Evolutionary conservation across 2,329 filamentous ascomycete species (phyloP), one percentile per base, ranked within the genome.

Genomic region (Stagonosporopsis tanaceti): DNA sequence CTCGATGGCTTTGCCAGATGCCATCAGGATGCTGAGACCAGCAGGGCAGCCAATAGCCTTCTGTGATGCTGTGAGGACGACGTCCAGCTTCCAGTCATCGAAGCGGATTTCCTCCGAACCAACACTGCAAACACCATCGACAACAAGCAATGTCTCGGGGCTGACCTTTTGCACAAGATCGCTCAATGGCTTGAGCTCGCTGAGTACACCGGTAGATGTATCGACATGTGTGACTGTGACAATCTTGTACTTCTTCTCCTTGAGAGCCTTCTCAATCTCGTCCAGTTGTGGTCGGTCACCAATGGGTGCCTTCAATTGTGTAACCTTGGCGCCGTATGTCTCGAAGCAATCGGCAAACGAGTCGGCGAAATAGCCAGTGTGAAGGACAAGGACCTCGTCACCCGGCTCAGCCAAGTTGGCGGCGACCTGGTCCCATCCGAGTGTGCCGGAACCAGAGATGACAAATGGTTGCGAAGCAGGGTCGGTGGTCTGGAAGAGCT

Each of bases 1-100:
- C 71, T 95, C 84, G 67, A 99, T 91, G 40, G 95, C 94, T 63
- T 91, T 88, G 59, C 90, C 92, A 71, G 93, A 97, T 71, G 91
- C 92, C 89, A 97, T 96, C 65, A 95, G 87, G 73, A 99, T 97
- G 69, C 90, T 96, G 62, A 99, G 84, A 65, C 95, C 95, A 30
- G 95, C 95, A 3, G 95, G 95, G 77, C 91, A 94, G 55, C 95
- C 95, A 70, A 99, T 97, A 65, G 92, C 95, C 84, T 99, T 99
- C 76, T 99, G 95, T 61, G 91, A 93, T 59, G 95, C 95, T 2
- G 95, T 99, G 57, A 99, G 83, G 40, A 97, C 94, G 66, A 88
- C 92, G 77, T 99, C 95, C 46, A 99, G 82, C 63, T 89, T 89
- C 95, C 94, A 98, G 52, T 91, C 90, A 75, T 99, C 95, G 76